Evolutionary conservation across 345 rosid genomes (phyloP).

Genomic region (Aquilaria malaccensis): DNA sequence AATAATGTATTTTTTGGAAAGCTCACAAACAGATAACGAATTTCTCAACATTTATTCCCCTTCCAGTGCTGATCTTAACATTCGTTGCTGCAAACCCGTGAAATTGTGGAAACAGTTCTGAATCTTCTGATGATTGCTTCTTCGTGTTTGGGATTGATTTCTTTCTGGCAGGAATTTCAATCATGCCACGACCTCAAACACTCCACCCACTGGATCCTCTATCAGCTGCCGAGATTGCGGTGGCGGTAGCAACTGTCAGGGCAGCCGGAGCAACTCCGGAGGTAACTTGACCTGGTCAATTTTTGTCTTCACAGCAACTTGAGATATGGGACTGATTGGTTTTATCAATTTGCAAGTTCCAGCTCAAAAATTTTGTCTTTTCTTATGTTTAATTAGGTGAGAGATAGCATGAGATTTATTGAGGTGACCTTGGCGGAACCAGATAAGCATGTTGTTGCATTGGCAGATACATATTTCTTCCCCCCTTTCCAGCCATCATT

Average conservation of each 20-base stretch:
- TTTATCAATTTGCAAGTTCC: neutral
- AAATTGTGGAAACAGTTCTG: neutral
- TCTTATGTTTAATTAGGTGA: slow-evolving; percentile 27
- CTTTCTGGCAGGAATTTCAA: slow-evolving; percentile 33
- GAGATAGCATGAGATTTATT: slow-evolving; percentile 78
- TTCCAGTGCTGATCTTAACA: neutral
- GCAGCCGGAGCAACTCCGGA: slow-evolving; percentile 83
- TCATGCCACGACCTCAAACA: slow-evolving; percentile 53
- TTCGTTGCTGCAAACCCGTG: neutral
- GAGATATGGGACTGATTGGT: neutral
- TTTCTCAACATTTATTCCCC: neutral
- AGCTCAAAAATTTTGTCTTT: neutral
- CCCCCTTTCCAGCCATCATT: slow-evolving; percentile 83
- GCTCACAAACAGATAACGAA: neutral
- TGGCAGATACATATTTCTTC: slow-evolving; percentile 81
- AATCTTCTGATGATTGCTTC: neutral
- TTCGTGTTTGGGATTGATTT: slow-evolving; percentile 5
- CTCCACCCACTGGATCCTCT: slow-evolving; percentile 79
- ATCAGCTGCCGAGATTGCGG: slow-evolving; percentile 71
- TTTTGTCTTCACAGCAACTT: neutral
- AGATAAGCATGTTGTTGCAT: slow-evolving; percentile 58
- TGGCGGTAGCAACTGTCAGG: slow-evolving; percentile 72
- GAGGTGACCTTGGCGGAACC: slow-evolving; percentile 68
- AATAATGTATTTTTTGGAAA: too few species aligned
- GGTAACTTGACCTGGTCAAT: slow-evolving; percentile 19